Base-by-base conservation (phyloP, 371 early-diverging fungal genomes). In the Rhizopus delemar region DNA sequence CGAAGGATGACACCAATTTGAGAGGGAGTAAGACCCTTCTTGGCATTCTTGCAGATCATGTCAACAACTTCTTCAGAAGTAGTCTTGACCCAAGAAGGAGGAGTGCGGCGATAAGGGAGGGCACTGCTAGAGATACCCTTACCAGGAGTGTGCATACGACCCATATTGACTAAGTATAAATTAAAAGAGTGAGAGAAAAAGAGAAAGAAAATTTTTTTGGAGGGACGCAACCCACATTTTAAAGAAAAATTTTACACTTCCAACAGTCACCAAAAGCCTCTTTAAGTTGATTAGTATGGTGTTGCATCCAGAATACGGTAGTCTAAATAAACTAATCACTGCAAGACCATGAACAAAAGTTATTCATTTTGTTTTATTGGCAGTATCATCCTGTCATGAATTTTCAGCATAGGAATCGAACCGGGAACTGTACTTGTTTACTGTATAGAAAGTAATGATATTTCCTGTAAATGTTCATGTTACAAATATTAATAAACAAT, bases 1-100 rank as follows among this genome's bases (percentile, higher is more conserved):
- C 99, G 90, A 71, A 99, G 94, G 60, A 91, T 74, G 56, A 94
- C 96, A 91, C 99, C 99, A 82, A 99, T 99, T 85, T 96, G 96
- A 67, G 99, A 97, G 59, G 99, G 96, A 66, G 94, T 88, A 68
- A 95, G 78, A 84, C 99, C 99, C 94, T 99, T 99, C 91, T 96
- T 99, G 79, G 99, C 99, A 69, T 95, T 88, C 86, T 96, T 97
- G 89, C 94, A 90, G 83, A 99, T 99, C 78, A 91, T 90, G 65
- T 97, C 95, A 83, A 93, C 88, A 71, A 99, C 97, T 75, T 99
- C 99, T 64, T 94, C 94, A 58, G 94, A 81, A 60, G 94, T 85
- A 81, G 93, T 90, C 72, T 96, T 97, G 77, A 98, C 83, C 98
- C 97, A 99, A 65, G 96, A 90, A 67, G 99, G 94, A 65, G 96